Base-by-base conservation (phyloP, 2,329 filamentous ascomycete genomes). In the Ascochyta pisi region DNA sequence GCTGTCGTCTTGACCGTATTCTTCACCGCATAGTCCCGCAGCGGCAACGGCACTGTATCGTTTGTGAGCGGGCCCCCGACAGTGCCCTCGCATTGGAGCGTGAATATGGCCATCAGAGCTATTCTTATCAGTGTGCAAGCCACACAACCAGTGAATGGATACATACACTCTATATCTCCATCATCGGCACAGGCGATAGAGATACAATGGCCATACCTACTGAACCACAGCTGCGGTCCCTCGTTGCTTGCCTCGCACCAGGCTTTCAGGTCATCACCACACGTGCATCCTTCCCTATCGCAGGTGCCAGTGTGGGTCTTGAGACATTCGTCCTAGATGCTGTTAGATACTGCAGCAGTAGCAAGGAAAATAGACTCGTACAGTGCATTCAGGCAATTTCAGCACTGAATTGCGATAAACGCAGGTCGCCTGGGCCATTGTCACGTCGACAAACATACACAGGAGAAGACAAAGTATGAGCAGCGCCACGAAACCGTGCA, bases 311-410 rank as follows among this genome's bases (percentile, higher is more conserved):
- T 44, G 7, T 10, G 19, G 4, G 33, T 44, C 4, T 15, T 19
- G n/a, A 54, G 44, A 12, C 45, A 54, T 4, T 27, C 3, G 10
- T 45, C 33, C 40, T 50, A 15, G 31, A 5, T 22, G 6, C 0
- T 12, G n/a, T 50, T 16, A 54, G 51, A 23, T 4, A 22, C 9
- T 22, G 12, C 12, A 12, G 29, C 3, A 24, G 24, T 9, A 39
- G 19, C 19, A 23, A 16, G 16, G 22, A 4, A 39, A 4, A 22
- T 2, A 2, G 6, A 13, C 0, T 12, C 40, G 5, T 37, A 50
- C 46, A 34, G 40, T 55, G 46, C 40, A 55, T 10, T 41, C 22
- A 8, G 52, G 46, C 52, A 50, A 23, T 4, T 13, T 49, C 16
- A 41, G 31, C 41, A 31, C 13, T 3, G 40, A 22, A 19, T 22